These are phyloP conservation scores for Elaeis oleifera DNA, from an alignment of 202 grass and related monocot genomes.

Conservation along the genomic window DNA sequence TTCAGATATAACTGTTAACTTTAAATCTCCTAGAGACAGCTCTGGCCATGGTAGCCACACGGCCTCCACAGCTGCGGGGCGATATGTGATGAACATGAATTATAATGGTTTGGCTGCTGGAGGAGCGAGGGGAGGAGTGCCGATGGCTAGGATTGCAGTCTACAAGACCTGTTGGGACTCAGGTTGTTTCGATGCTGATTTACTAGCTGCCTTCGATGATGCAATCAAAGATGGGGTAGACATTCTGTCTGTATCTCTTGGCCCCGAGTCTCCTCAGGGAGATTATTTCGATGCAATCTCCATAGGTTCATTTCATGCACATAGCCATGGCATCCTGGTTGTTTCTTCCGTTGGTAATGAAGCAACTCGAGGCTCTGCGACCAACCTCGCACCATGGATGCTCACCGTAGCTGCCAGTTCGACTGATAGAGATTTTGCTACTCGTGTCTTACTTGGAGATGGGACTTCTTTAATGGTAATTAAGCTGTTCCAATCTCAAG, in stretches of 20 bases:
- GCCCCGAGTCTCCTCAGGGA: slow-evolving; percentile 53
- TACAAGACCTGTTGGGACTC: slow-evolving; percentile 73
- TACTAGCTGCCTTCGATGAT: slow-evolving; percentile 65
- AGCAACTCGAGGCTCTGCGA: slow-evolving; percentile 43
- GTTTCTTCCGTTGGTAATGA: slow-evolving; percentile 71
- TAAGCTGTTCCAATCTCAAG: background rate
- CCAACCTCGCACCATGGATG: slow-evolving; percentile 72
- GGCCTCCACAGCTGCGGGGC: slow-evolving; percentile 60
- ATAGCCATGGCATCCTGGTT: slow-evolving; percentile 58
- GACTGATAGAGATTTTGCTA: slow-evolving; percentile 57
- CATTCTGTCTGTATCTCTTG: slow-evolving; percentile 74
- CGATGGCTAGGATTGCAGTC: slow-evolving; percentile 65
- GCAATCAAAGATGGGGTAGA: slow-evolving; percentile 67
- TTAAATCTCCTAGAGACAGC: slow-evolving; percentile 63
- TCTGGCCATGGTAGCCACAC: slow-evolving; percentile 75
- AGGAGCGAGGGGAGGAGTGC: slow-evolving; percentile 52
- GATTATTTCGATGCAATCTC: slow-evolving; percentile 76
- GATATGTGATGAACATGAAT: slow-evolving; percentile 50
- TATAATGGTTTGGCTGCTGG: slow-evolving; percentile 48
- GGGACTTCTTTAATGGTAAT: slow-evolving; percentile 54
- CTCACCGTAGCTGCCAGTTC: slow-evolving; percentile 60
- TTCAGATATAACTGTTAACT: slow-evolving; percentile 18
- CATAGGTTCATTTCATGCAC: slow-evolving; percentile 69
- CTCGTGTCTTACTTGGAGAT: slow-evolving; percentile 45
- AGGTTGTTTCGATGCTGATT: slow-evolving; percentile 67